Conservation (phyloP, 805 yeast species). For the Saturnispora halmiae region DNA sequence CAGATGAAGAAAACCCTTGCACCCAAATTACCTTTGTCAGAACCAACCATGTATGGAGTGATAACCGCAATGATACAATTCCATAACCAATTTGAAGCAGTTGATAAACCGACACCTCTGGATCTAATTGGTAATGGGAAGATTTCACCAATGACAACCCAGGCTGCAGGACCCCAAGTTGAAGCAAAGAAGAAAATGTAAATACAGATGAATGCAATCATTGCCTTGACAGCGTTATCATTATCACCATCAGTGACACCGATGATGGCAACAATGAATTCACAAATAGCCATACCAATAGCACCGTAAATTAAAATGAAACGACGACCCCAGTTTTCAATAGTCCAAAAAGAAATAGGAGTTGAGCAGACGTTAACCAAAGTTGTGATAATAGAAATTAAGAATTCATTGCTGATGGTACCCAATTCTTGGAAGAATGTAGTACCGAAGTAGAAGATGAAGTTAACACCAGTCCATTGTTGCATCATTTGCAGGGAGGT, state of each 20-base stretch:
- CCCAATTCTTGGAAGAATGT: constrained; percentile 50
- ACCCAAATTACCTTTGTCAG: constrained; percentile 50
- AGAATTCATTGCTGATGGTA: constrained; percentile 35
- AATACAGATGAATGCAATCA: constrained; percentile 37
- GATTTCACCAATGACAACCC: constrained; percentile 54
- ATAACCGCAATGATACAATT: constrained; percentile 66
- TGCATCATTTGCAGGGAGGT: constrained; percentile 42
- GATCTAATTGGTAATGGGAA: constrained; percentile 69
- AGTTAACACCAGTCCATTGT: constrained; percentile 70
- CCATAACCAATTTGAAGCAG: constrained; percentile 72
- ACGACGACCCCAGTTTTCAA: constrained; percentile 55
- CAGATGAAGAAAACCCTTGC: constrained; percentile 62
- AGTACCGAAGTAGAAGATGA: constrained; percentile 65
- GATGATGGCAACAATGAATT: constrained; percentile 45
- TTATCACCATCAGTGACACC: constrained; percentile 24
- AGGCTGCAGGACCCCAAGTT: constrained; percentile 74
- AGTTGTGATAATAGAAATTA: constrained; percentile 43
- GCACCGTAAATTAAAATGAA: constrained; percentile 41
- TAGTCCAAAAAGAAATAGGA: constrained; percentile 41
- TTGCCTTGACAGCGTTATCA: constrained; percentile 23
- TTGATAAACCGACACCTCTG: constrained; percentile 57
- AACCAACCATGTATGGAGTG: constrained; percentile 62
- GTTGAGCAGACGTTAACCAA: constrained; percentile 44
- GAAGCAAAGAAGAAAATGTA: constrained; percentile 70
- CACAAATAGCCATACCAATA: constrained; percentile 39